Evolutionary conservation across 2,329 filamentous ascomycete genomes (phyloP), one percentile per base, ranked within the genome.

Genomic region (Phialemonium atrogriseum): DNA sequence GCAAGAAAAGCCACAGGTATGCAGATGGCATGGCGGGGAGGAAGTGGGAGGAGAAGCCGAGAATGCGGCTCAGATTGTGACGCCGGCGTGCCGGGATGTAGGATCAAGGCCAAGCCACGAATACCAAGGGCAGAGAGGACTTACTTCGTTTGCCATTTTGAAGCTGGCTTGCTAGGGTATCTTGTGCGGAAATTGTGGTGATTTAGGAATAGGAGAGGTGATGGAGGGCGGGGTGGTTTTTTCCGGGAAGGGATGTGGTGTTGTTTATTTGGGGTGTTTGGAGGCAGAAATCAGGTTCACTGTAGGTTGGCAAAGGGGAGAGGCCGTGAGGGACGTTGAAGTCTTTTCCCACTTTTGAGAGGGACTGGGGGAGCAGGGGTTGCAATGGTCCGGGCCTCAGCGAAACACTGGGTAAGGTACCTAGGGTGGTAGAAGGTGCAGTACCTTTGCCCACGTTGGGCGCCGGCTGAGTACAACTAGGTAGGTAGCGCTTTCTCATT

Each of bases 141-240:
- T 30, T 24, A 30, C 28, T 30, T 30, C 28, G 14, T 13, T 30
- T 14, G 28, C 28, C 28, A 30, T 30, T 12, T 23, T 30, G 28
- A 23, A 30, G 19, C n/a, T 30, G 21, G 20, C 10, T 29, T 30
- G 8, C 10, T 15, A 17, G 7, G 19, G 12, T 14, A 22, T 24
- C 17, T 15, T 18, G 19, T 30, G 28, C 21, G 13, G 19, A 23
- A 17, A 10, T 14, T 30, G 12, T 24, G 11, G 10, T n/a, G n/a
- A 17, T 5, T 19, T 30, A 7, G 19, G 24, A 24, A n/a, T 15
- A 15, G 11, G 16, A 13, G 19, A 20, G 20, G 28, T 30, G 28
- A 17, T 23, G 9, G 13, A 15, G 13, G 24, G 19, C 17, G 20
- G 4, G 17, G 28, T n/a, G n/a, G n/a, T n/a, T n/a, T n/a, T n/a